These are phyloP conservation scores for Chytriomyces hyalinus DNA, from an alignment of 192 early-diverging fungal species.

Conservation along the genomic window DNA sequence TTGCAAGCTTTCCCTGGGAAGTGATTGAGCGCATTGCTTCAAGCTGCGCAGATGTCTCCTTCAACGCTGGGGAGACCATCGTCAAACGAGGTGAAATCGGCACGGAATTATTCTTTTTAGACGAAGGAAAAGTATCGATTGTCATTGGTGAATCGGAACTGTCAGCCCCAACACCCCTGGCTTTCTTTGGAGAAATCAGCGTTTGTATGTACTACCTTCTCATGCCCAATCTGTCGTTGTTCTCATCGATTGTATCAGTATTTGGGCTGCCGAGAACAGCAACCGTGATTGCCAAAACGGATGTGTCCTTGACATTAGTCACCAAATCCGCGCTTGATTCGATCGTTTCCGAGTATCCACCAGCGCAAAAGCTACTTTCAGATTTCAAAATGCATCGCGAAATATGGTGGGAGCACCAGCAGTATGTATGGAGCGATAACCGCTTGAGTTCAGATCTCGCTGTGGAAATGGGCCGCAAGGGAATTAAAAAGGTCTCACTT, in stretches of 20 bases:
- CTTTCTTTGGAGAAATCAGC: conserved; percentile 48
- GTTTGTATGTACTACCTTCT: conserved; percentile 37
- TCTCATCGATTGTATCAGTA: conserved; percentile 16
- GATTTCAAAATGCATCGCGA: conserved; percentile 18
- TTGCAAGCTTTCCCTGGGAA: conserved; percentile 43
- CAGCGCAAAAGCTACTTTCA: conserved; percentile 16
- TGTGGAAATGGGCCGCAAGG: conserved; percentile 46
- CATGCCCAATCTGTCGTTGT: background rate
- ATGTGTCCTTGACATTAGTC: conserved; percentile 39
- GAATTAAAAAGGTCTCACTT: conserved; percentile 43
- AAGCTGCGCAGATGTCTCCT: conserved; percentile 15
- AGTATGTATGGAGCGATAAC: conserved; percentile 17
- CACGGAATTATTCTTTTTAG: conserved; percentile 46
- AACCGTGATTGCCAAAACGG: conserved; percentile 36
- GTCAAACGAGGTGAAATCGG: conserved; percentile 45
- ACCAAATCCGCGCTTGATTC: conserved; percentile 41
- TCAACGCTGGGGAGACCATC: conserved; percentile 36
- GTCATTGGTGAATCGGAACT: conserved; percentile 7
- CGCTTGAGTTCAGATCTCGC: conserved; percentile 53
- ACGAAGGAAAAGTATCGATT: conserved; percentile 35
- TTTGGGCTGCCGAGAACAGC: conserved; percentile 33
- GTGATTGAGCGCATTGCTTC: conserved; percentile 31
- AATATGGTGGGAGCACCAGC: conserved; percentile 36
- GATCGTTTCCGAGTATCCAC: conserved; percentile 16
- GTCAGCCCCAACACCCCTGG: conserved; percentile 1